phyloP scores from a whole-genome alignment of 495 filamentous ascomycete genomes.

The Sabuloglossum arenarium region DNA sequence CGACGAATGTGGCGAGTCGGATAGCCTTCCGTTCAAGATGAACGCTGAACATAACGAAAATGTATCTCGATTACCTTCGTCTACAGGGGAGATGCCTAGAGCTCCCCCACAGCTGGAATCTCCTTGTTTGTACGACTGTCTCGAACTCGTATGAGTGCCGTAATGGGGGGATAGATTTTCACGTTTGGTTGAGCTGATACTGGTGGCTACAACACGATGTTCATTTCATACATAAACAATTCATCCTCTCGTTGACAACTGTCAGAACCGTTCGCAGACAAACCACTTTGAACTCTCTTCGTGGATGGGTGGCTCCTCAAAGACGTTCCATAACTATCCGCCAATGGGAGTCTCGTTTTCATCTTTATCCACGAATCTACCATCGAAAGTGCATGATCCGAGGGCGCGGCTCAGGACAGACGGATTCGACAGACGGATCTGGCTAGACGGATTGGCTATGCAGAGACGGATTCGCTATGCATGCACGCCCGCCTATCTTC shows the following conservation, averaged over 20 bases:
- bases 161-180: not conserved
- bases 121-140: not conserved
- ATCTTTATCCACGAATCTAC: not conserved
- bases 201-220: not conserved
- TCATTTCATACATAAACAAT: not conserved
- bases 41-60: not conserved
- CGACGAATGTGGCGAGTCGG: not conserved
- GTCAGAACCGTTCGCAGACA: not conserved
- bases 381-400: too few relatives aligned
- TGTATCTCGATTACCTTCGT: not conserved
- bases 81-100: not conserved
- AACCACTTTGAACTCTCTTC: not conserved
- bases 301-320: not conserved
- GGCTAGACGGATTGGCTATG: too few relatives aligned
- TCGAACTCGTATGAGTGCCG: not conserved
- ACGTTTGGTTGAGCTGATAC: not conserved
- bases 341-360: not conserved
- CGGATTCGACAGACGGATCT: too few relatives aligned
- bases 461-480: too few relatives aligned
- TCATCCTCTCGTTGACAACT: not conserved
- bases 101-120: not conserved
- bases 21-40: not conserved
- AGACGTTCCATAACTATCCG: not conserved
- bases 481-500: too few relatives aligned
- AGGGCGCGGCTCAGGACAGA: too few relatives aligned